Base-by-base conservation (phyloP, 148 eudicot genomes). In the Camellia granthamiana region DNA sequence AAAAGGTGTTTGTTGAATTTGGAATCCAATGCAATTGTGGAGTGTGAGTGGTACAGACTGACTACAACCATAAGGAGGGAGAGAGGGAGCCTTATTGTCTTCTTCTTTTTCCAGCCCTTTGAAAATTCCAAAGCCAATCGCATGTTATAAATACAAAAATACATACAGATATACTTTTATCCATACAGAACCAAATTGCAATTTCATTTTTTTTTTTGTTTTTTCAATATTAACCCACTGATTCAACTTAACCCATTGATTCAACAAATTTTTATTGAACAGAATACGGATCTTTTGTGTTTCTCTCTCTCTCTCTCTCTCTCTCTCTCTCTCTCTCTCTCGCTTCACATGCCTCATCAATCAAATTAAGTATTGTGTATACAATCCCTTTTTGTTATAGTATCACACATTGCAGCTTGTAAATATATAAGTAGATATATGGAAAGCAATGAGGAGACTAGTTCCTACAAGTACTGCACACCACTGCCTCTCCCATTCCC, bases 371-470 rank as follows among this genome's bases (percentile, higher is more conserved):
- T 46, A 9, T 19, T 4, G 38, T 1, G 7, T 38, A 7, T 18
- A 70, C 3, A 46, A 46, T 18, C 74, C 55, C 0, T 70, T 70
- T 70, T 12, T 70, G 74, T 70, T 70, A 47, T 70, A 46, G 38
- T 70, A 47, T 38, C 18, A 18, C 56, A 19, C 56, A 70, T 52
- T 70, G 55, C n/a, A 70, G 56, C 13, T 1, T 55, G 10, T 8
- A 11, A 18, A 44, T 6, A 19, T 42, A 14, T 68, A 7, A 15
- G 23, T 70, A 47, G 54, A 70, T 47, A 49, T 70, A 70, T 70
- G 74, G 74, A 70, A 70, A 56, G 16, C 30, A 70, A 70, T 70
- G 74, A 70, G 14, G 74, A 46, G 74, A 47, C 38, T 0, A 70
- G 56, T 47, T 70, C 58, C 74, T 70, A 46, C 58, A 70, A 30